These are phyloP conservation scores for Plasmodium vivax DNA, from an alignment of 169 alveolate species.

Conservation along the genomic window DNA sequence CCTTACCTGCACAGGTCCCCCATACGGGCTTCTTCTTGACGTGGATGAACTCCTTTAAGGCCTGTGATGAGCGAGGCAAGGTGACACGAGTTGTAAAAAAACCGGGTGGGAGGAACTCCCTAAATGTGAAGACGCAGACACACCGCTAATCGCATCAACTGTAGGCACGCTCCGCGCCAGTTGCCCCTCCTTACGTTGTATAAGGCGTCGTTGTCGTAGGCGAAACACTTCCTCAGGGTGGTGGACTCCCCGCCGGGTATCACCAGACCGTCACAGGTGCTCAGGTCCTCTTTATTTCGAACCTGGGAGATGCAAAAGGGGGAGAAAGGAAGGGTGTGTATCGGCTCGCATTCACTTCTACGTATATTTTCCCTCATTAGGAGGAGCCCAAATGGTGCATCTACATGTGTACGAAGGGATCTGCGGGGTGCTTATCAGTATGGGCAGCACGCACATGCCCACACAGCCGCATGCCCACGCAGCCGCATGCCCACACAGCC, in stretches of 20 bases:
- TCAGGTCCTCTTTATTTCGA: slow-evolving; percentile 21
- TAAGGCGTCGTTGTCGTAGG: slow-evolving; percentile 63
- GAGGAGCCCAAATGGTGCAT: not conserved
- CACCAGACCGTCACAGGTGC: slow-evolving; percentile 54
- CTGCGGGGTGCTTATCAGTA: not conserved
- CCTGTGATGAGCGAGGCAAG: not conserved
- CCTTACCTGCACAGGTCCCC: slow-evolving; percentile 72
- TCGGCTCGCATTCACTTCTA: not conserved
- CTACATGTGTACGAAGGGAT: not conserved
- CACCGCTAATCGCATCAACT: not conserved
- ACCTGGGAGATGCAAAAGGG: slow-evolving; percentile 13
- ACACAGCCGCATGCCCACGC: too few relatives aligned
- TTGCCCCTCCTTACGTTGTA: slow-evolving; percentile 19
- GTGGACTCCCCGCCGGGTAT: slow-evolving; percentile 75
- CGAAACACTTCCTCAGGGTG: slow-evolving; percentile 32
- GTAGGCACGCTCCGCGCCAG: not conserved
- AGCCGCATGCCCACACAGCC: not conserved
- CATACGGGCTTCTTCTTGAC: slow-evolving; percentile 55
- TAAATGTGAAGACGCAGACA: not conserved
- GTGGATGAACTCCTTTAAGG: slow-evolving; percentile 43
- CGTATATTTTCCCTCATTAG: not conserved
- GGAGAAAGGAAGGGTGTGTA: not conserved
- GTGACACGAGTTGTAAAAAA: not conserved
- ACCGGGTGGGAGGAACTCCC: not conserved
- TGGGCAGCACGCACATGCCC: not conserved